Conservation (phyloP, 352 stramenopile genomes). For the Phytophthora constricta region DNA sequence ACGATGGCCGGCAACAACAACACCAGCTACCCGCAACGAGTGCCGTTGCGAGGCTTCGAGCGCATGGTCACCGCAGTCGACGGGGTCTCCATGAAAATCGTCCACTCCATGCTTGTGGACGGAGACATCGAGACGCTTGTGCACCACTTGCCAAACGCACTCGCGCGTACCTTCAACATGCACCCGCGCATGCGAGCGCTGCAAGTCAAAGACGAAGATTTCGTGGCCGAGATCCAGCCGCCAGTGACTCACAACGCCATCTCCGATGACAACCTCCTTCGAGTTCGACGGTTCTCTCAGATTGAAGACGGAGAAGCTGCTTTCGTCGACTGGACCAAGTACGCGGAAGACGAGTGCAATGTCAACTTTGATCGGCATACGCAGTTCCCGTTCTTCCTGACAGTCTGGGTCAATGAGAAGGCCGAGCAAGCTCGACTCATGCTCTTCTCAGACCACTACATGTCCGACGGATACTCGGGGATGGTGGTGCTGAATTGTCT, state of each 20-base stretch:
- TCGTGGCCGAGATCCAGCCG: conserved; percentile 38
- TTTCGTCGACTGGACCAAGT: conserved; percentile 27
- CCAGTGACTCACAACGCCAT: conserved; percentile 29
- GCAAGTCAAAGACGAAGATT: conserved; percentile 35
- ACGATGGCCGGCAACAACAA: too few relatives aligned
- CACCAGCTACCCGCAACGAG: background rate
- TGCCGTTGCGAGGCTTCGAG: conserved; percentile 43
- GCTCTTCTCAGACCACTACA: conserved; percentile 58
- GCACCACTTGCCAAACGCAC: conserved; percentile 25
- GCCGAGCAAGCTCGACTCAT: conserved; percentile 30
- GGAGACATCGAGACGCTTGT: conserved; percentile 29
- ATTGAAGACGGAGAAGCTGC: background rate
- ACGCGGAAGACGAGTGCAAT: conserved; percentile 32
- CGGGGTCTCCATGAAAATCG: conserved; percentile 35
- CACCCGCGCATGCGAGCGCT: conserved; percentile 49
- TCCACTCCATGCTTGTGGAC: conserved; percentile 38
- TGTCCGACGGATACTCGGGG: conserved; percentile 49
- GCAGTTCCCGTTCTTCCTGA: conserved; percentile 41
- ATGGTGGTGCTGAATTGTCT: conserved; percentile 46
- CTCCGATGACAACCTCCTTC: conserved; percentile 14
- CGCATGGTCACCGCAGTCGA: conserved; percentile 35
- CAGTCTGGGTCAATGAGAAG: conserved; percentile 33
- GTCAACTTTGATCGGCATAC: conserved; percentile 42
- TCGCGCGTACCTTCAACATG: conserved; percentile 50
- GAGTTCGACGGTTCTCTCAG: conserved; percentile 12